Evolutionary conservation across 2,329 filamentous ascomycete genomes (phyloP).

Genomic region (Truncatella angustata): DNA sequence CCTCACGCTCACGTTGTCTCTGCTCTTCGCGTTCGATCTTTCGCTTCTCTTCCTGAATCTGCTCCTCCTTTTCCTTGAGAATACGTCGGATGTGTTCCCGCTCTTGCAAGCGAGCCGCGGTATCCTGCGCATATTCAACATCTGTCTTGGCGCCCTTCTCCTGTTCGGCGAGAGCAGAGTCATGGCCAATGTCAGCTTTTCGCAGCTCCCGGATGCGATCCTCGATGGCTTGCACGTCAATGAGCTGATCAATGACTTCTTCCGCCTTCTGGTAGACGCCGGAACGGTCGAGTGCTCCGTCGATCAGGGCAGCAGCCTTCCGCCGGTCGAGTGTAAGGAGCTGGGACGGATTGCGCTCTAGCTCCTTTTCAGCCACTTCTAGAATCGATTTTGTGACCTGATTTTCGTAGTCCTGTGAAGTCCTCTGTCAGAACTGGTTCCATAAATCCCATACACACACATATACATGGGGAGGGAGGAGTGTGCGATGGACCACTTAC

Average conservation of each 20-base stretch:
- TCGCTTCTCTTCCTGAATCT: slow-evolving; percentile 61
- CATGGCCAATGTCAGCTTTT: slow-evolving; percentile 65
- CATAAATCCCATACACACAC: no score
- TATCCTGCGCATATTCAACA: slow-evolving; percentile 69
- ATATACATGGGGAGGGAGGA: no score
- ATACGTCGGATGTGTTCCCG: slow-evolving; percentile 62
- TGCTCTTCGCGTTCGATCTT: slow-evolving; percentile 57
- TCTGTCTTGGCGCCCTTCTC: slow-evolving; percentile 69
- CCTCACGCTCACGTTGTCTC: slow-evolving; percentile 46
- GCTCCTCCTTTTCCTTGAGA: slow-evolving; percentile 55
- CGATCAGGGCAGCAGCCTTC: slow-evolving; percentile 72
- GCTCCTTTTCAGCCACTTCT: slow-evolving; percentile 68
- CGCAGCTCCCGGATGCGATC: slow-evolving; percentile 67
- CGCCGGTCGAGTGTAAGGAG: slow-evolving; percentile 71
- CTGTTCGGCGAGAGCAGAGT: slow-evolving; percentile 65
- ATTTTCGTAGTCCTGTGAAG: slow-evolving; percentile 63
- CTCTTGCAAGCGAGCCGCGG: slow-evolving; percentile 56
- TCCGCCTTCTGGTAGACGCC: slow-evolving; percentile 74
- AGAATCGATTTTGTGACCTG: slow-evolving; percentile 66
- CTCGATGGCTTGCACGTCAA: slow-evolving; percentile 68
- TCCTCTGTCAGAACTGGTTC: neutral
- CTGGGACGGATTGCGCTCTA: slow-evolving; percentile 70
- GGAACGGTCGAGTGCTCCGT: slow-evolving; percentile 74
- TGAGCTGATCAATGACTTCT: slow-evolving; percentile 63
- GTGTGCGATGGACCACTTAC: no score